Conservation (phyloP, 2,329 filamentous ascomycete genomes). For the Hymenoscyphus repandus region DNA sequence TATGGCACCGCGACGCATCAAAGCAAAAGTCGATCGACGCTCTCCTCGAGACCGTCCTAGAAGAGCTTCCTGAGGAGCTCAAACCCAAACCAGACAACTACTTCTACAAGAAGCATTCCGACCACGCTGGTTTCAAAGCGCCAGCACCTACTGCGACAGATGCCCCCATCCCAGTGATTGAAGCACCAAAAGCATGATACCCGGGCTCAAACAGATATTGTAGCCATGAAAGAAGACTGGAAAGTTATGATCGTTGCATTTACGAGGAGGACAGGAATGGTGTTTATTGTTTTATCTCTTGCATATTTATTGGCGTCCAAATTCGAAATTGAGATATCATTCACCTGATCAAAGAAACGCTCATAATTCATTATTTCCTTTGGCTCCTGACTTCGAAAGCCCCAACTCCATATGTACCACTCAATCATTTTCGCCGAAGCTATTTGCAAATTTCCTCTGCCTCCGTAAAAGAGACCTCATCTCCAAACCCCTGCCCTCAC, state of each 20-base stretch:
- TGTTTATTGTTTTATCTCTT: slow-evolving; percentile 6
- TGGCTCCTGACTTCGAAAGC: neutral
- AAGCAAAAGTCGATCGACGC: slow-evolving; percentile 74
- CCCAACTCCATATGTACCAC: slow-evolving; percentile 1
- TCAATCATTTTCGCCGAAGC: no score
- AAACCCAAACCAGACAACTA: slow-evolving; percentile 66
- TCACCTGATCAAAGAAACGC: neutral
- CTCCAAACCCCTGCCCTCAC: slow-evolving; percentile 30
- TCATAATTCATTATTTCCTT: neutral
- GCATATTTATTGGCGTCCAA: slow-evolving; percentile 11
- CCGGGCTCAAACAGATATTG: neutral
- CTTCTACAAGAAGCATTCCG: slow-evolving; percentile 84
- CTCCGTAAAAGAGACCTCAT: slow-evolving; percentile 6
- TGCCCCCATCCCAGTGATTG: slow-evolving; percentile 19
- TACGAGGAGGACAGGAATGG: slow-evolving; percentile 3
- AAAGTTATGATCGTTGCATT: slow-evolving; percentile 3
- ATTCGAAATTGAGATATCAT: neutral
- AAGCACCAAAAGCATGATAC: slow-evolving; percentile 20
- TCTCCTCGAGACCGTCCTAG: slow-evolving; percentile 67
- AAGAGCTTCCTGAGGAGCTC: slow-evolving; percentile 67
- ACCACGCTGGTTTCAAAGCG: slow-evolving; percentile 76
- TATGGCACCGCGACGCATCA: slow-evolving; percentile 88
- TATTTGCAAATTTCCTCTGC: neutral
- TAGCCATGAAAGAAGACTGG: neutral
- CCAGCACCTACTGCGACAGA: slow-evolving; percentile 33